Evolutionary conservation across 257 asterid genomes (phyloP), one percentile per base, ranked within the genome.

Genomic region (Eucommia ulmoides): DNA sequence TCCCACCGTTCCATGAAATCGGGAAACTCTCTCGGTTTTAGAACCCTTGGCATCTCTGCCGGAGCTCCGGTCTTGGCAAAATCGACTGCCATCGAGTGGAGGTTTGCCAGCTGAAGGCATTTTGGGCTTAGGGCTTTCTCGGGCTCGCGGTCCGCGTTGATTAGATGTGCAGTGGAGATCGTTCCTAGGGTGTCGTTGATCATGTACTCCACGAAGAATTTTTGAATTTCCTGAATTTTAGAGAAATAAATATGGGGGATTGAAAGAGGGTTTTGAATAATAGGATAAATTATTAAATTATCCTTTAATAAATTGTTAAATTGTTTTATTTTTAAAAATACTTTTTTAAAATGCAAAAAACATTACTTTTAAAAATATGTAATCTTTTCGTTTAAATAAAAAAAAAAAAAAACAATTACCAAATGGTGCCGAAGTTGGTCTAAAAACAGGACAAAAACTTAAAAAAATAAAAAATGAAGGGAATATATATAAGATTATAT

Each of bases 71-170:
- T 63, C 63, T 89, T 89, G 57, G 98, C 98, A 12, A 73, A 89
- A 53, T 85, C 96, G n/a, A 89, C 98, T 2, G 96, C 98, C 98
- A 85, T 89, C 0, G 98, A 85, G 63, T 85, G 96, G 16, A 89
- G 94, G 54, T 68, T 65, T 26, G 98, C 93, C 53, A 89, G 68
- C 64, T 89, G 83, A 17, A 85, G 92, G 20, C 98, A 89, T 66
- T 85, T 80, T 56, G 76, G 17, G 53, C 85, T 78, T 33, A 80
- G 56, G 23, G 96, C 96, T 61, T 89, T 85, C 1, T 78, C 86
- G 0, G 81, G 88, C 45, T 89, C 96, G 8, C 84, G 80, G 56
- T 89, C 98, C 2, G 94, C 94, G 11, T 82, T 93, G 55, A 85
- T 70, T 74, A 89, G 55, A 75, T 85, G 98, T 14, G 96, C 92